Evolutionary conservation across 164 flowering plant genomes (phyloP).

Genomic region (Santalum album): DNA sequence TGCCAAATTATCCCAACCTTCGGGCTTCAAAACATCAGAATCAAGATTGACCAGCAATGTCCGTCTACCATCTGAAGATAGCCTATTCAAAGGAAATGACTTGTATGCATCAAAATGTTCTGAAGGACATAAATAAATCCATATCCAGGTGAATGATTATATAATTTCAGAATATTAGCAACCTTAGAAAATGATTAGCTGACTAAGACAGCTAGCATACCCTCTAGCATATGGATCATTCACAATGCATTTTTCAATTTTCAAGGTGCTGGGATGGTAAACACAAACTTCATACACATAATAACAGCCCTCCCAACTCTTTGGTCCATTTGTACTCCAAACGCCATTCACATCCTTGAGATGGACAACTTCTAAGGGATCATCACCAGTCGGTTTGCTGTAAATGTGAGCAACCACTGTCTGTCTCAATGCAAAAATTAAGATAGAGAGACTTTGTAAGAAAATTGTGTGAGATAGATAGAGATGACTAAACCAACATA

Average conservation of each 20-base stretch:
- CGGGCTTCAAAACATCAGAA: slow-evolving; percentile 59
- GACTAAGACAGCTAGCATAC: slow-evolving; percentile 33
- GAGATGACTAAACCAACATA: slow-evolving; percentile 1
- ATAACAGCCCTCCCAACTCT: slow-evolving; percentile 80
- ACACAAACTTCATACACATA: slow-evolving; percentile 79
- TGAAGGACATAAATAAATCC: not conserved
- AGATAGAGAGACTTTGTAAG: not conserved
- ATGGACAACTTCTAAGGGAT: slow-evolving; percentile 42
- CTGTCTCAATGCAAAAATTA: slow-evolving; percentile 26
- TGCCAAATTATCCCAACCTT: slow-evolving; percentile 70
- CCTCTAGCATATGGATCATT: slow-evolving; percentile 99
- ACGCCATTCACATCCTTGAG: slow-evolving; percentile 72
- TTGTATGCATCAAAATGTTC: not conserved
- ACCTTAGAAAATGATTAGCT: slow-evolving; percentile 7
- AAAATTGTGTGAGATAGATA: slow-evolving; percentile 1
- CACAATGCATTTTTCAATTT: slow-evolving; percentile 61
- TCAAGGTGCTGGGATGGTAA: slow-evolving; percentile 68
- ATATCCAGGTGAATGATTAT: not conserved
- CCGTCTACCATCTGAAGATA: slow-evolving; percentile 67
- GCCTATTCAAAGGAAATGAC: slow-evolving; percentile 40
- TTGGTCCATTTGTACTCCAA: slow-evolving; percentile 67
- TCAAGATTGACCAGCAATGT: slow-evolving; percentile 66
- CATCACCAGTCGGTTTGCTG: slow-evolving; percentile 32
- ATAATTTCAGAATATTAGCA: not conserved
- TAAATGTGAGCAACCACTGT: slow-evolving; percentile 48